These are phyloP conservation scores for Bretschneidera sinensis DNA, from an alignment of 345 rosid species.

Conservation along the genomic window DNA sequence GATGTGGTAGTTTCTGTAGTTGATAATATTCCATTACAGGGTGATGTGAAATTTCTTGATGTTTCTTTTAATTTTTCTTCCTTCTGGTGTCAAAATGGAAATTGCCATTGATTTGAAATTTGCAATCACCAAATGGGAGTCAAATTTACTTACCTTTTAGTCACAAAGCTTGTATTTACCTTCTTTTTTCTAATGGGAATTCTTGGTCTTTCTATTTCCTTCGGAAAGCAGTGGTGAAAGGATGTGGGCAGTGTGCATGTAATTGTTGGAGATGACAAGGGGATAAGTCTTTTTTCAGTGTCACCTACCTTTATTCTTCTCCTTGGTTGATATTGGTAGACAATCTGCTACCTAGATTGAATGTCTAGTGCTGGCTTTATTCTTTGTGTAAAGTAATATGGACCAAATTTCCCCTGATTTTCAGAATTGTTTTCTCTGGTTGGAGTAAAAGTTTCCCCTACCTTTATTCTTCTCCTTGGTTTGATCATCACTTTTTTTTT, in stretches of 20 bases:
- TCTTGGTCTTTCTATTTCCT: slow-evolving; percentile 5
- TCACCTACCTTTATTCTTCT: no score
- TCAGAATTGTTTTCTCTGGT: no score
- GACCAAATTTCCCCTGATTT: no score
- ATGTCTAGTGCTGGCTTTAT: background rate
- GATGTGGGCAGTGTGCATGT: background rate
- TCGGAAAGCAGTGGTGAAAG: background rate
- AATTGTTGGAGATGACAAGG: no score
- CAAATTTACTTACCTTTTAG: slow-evolving; percentile 16
- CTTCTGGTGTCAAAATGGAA: background rate
- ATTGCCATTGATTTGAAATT: background rate
- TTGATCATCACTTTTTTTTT: no score
- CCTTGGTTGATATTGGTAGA: background rate
- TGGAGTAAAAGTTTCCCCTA: no score
- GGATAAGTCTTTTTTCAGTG: background rate
- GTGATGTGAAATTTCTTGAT: slow-evolving; percentile 9
- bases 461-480: no score
- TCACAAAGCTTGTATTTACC: slow-evolving; percentile 15
- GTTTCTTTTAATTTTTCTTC: slow-evolving; percentile 2
- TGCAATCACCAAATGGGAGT: slow-evolving; percentile 10
- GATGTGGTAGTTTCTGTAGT: slow-evolving; percentile 16
- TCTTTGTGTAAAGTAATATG: background rate
- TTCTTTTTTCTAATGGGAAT: slow-evolving; percentile 17
- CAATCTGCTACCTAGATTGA: background rate
- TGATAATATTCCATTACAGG: slow-evolving; percentile 1